Evolutionary conservation across 2,329 filamentous ascomycete genomes (phyloP).

Genomic region (Davidsoniella australis): DNA sequence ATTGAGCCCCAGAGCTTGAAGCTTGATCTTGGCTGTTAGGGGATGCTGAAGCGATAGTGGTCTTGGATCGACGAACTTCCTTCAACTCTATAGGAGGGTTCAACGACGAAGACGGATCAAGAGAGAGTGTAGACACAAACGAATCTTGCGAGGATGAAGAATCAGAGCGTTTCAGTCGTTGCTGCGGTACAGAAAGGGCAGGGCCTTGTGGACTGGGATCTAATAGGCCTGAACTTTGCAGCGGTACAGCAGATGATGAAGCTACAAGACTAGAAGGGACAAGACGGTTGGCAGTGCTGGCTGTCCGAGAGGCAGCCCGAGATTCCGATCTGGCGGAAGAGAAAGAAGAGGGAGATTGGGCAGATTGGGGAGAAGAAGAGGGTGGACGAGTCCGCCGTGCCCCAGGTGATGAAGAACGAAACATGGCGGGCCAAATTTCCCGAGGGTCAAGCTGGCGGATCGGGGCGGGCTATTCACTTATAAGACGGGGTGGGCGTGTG

Average conservation of each 20-base stretch:
- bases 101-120: not conserved
- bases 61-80: not conserved
- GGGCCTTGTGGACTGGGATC: not conserved
- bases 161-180: not conserved
- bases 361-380: not conserved
- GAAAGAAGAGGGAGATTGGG: not conserved
- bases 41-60: not conserved
- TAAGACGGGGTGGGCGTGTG: slow-evolving; percentile 1
- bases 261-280: not conserved
- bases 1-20: not conserved
- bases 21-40: not conserved
- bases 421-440: slow-evolving; percentile 5
- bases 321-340: not conserved
- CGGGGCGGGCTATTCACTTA: slow-evolving; percentile 2
- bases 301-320: not conserved
- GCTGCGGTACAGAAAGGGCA: not conserved
- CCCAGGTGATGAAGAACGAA: not conserved
- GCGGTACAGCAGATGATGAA: not conserved
- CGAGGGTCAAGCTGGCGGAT: not conserved
- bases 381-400: not conserved
- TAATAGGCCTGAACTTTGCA: not conserved
- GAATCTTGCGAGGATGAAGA: not conserved
- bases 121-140: not conserved
- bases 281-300: not conserved
- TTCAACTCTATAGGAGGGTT: not conserved